These are phyloP conservation scores for Pachyrhizus erosus DNA, from an alignment of 306 rosid genomes.

Conservation along the genomic window DNA sequence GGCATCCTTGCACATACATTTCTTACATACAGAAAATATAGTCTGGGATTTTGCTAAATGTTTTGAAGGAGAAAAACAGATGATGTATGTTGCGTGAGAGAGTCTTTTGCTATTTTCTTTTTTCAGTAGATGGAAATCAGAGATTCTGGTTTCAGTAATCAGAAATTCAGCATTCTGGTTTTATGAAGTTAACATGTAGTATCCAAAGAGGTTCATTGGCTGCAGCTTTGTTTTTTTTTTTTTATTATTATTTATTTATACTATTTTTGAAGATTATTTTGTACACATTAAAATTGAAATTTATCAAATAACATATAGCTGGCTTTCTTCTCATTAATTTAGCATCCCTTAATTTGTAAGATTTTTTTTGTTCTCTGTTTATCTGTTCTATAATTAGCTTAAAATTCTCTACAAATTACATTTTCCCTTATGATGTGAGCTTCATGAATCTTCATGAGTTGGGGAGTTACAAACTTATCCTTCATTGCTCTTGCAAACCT, in stretches of 20 bases:
- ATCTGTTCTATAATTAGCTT: neutral
- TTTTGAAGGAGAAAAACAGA: conserved; percentile 19
- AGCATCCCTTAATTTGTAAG: conserved; percentile 4
- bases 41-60: conserved; percentile 6
- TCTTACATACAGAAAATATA: neutral
- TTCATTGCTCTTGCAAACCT: conserved; percentile 11
- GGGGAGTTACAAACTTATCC: conserved; percentile 8
- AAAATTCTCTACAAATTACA: neutral
- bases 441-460: conserved; percentile 10
- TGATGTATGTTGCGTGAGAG: conserved; percentile 12
- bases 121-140: conserved; percentile 29
- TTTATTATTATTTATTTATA: neutral
- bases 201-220: neutral
- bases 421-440: neutral
- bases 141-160: conserved; percentile 21
- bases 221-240: neutral
- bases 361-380: neutral
- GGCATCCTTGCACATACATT: conserved; percentile 32
- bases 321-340: conserved; percentile 7
- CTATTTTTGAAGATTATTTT: neutral
- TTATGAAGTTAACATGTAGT: conserved; percentile 28
- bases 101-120: conserved; percentile 21
- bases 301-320: neutral
- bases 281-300: neutral
- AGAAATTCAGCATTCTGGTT: neutral